Base-by-base conservation (phyloP, 768 basidiomycete genomes). In the Thelephora ganbajun region DNA sequence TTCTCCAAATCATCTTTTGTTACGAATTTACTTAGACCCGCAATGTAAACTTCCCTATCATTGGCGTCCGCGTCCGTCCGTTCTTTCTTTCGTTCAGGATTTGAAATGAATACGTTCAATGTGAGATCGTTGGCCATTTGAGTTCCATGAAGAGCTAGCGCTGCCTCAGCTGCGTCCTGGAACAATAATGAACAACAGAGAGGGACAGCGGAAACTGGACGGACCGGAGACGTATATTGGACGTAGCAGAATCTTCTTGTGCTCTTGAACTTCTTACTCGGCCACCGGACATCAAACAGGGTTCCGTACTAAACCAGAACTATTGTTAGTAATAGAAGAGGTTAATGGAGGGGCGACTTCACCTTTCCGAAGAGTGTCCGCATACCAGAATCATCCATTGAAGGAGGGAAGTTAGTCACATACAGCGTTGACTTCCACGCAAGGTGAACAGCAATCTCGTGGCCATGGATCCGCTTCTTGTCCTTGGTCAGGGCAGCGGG, bases 251-350 rank as follows among this genome's bases (percentile, higher is more conserved):
- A 98, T 37, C 96, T 74, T 33, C 96, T 70, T 2, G 85, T 83
- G 48, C 68, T 79, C 64, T 92, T 94, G 71, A 90, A 92, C 59
- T 96, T 96, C 59, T 93, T 93, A 65, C 90, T 93, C 5, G 96
- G 96, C 94, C 94, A 98, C 30, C 96, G 84, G 14, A 91, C 85
- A 53, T 98, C 93, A 51, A 98, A 87, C 47, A 99, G 74, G 4
- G 72, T 75, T 9, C 96, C 96, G 63, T 85, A 92, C 91, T 96
- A 48, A 14, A 41, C 11, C 1, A 36, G n/a, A 26, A 18, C 6
- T 11, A 6, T 6, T 14, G 41, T 57, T 33, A 35, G 20, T 34
- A 47, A 56, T 42, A 49, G 37, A 20, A 33, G 53, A 33, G 47
- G 45, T 1, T 35, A 7, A 42, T 9, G 6, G 20, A 36, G 30